phyloP scores from a whole-genome alignment of 352 stramenopile species.

The Phytophthora palmivora region DNA sequence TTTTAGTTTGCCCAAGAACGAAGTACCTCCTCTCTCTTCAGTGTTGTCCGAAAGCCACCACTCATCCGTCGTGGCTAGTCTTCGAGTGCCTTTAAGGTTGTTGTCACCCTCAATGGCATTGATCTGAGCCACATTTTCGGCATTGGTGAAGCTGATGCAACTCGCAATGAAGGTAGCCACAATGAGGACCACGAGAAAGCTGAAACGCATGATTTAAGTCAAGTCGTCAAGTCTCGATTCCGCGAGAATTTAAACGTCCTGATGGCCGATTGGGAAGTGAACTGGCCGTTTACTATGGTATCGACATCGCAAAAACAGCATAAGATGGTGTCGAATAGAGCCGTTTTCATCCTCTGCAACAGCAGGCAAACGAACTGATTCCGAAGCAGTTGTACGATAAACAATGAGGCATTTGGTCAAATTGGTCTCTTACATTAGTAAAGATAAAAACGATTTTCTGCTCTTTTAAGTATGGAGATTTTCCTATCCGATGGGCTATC shows the following conservation, averaged over 20 bases:
- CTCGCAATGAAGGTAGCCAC: constrained; percentile 14
- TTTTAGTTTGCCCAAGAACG: background rate
- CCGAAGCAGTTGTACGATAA: no score
- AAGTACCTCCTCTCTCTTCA: background rate
- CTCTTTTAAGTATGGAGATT: no score
- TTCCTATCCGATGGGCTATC: no score
- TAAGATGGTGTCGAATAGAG: constrained; percentile 3
- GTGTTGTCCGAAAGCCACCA: constrained; percentile 14
- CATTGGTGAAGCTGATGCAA: constrained; percentile 3
- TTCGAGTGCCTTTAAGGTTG: constrained; percentile 1
- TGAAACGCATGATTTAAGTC: constrained; percentile 4
- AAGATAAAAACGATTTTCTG: no score
- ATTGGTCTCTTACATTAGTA: no score
- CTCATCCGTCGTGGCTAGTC: constrained; percentile 2
- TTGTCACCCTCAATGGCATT: background rate
- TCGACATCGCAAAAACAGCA: background rate
- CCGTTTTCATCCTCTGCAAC: background rate
- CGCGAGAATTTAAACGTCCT: background rate
- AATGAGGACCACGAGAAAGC: constrained; percentile 1
- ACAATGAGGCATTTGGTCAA: no score
- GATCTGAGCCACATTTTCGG: constrained; percentile 11
- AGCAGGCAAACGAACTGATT: background rate
- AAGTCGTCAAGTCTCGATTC: no score
- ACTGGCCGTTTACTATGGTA: no score
- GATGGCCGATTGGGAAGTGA: background rate